phyloP scores from a whole-genome alignment of 2,329 filamentous ascomycete species.

The Neofusicoccum cordaticola region DNA sequence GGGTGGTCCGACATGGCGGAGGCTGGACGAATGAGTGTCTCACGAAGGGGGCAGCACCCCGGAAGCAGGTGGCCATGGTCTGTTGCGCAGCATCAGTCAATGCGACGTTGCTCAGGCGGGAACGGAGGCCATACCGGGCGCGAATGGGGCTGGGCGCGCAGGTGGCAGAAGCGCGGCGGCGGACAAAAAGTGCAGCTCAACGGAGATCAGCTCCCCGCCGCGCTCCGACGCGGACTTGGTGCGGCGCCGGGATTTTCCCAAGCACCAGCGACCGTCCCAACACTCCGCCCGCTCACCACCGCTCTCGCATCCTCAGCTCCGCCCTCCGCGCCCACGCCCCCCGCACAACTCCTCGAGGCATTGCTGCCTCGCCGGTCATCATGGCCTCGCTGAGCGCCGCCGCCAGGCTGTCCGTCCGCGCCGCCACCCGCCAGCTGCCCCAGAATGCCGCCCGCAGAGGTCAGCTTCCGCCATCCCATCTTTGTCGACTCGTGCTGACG shows the following conservation, averaged over 20 bases:
- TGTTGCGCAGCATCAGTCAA: neutral
- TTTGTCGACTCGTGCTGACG: conserved; percentile 9
- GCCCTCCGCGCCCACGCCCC: neutral
- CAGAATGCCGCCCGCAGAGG: conserved; percentile 57
- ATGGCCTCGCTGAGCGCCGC: conserved; percentile 68
- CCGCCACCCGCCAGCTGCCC: conserved; percentile 54
- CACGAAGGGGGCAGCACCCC: neutral
- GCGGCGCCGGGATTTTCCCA: conserved; percentile 16
- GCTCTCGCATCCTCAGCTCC: conserved; percentile 2
- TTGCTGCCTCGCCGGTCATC: conserved; percentile 16
- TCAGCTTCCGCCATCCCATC: conserved; percentile 39
- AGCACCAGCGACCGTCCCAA: conserved; percentile 5
- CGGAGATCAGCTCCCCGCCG: conserved; percentile 17
- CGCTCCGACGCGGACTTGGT: conserved; percentile 16
- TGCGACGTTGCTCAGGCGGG: neutral
- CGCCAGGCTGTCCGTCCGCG: conserved; percentile 62
- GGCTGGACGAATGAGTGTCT: neutral
- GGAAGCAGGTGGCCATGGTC: conserved; percentile 10
- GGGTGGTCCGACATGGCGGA: neutral
- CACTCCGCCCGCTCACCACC: conserved; percentile 14
- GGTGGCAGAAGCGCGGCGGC: neutral
- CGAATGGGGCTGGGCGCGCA: neutral
- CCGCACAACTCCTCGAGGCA: conserved; percentile 9
- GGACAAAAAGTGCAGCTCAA: conserved; percentile 14
- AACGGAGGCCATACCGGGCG: conserved; percentile 2